Evolutionary conservation across 2,329 filamentous ascomycete genomes (phyloP).

Genomic region (Alternaria hordeiaustralica): DNA sequence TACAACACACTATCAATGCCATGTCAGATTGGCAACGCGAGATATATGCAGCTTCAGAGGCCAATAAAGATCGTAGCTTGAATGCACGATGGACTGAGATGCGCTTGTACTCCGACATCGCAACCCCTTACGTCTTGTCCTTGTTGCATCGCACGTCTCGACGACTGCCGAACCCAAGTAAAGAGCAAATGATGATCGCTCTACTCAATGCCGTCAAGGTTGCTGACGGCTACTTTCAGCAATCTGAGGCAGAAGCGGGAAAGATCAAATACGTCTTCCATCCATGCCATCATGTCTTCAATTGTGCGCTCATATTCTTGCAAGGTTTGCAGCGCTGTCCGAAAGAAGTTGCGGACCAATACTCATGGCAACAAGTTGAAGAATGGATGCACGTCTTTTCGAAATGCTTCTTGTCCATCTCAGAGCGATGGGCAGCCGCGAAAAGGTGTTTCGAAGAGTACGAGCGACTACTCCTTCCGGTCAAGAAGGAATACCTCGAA

Average conservation of each 20-base stretch:
- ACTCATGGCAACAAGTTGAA: conserved; percentile 35
- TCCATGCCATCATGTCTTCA: conserved; percentile 46
- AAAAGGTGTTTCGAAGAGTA: conserved; percentile 45
- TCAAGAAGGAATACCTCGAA: conserved; percentile 44
- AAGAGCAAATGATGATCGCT: conserved; percentile 35
- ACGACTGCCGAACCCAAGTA: conserved; percentile 34
- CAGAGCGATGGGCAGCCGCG: conserved; percentile 46
- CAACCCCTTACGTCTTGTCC: conserved; percentile 39
- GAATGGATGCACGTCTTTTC: conserved; percentile 41
- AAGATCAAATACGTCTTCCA: conserved; percentile 50
- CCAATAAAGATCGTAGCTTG: conserved; percentile 37
- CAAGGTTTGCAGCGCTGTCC: conserved; percentile 41
- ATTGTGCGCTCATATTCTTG: conserved; percentile 42
- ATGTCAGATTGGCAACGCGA: conserved; percentile 42
- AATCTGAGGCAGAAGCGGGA: conserved; percentile 42
- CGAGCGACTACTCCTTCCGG: conserved; percentile 35
- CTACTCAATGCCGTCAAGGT: conserved; percentile 39
- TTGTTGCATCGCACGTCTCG: conserved; percentile 40
- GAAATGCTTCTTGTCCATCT: conserved; percentile 42
- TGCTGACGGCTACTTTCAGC: conserved; percentile 42
- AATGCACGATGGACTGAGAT: conserved; percentile 44
- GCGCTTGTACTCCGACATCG: conserved; percentile 44
- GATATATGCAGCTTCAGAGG: conserved; percentile 34
- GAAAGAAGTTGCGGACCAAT: conserved; percentile 37
- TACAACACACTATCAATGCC: conserved; percentile 30